Conservation (phyloP, 371 early-diverging fungal genomes). For the Rhizopus delemar region DNA sequence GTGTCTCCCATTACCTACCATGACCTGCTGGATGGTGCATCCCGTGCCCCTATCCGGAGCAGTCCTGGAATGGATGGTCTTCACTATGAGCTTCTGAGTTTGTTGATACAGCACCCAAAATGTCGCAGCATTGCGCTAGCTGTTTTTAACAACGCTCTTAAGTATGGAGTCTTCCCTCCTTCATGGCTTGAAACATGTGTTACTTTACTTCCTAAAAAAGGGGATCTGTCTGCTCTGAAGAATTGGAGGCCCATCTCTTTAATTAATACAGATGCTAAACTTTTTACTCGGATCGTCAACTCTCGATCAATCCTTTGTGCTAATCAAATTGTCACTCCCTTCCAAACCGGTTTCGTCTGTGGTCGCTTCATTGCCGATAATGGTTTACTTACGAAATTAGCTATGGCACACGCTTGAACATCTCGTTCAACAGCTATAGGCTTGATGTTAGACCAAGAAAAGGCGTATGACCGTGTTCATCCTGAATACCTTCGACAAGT, state of each 20-base stretch:
- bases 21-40: too few species aligned
- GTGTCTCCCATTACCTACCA: too few species aligned
- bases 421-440: neutral
- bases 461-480: too few species aligned
- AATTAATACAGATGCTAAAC: too few species aligned
- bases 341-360: slow-evolving; percentile 17
- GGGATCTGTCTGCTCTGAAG: neutral
- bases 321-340: neutral
- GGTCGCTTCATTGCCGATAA: slow-evolving; percentile 13
- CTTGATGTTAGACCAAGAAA: too few species aligned
- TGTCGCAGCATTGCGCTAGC: neutral
- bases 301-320: too few species aligned
- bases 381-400: neutral
- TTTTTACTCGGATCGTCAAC: too few species aligned
- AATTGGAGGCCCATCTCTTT: slow-evolving; percentile 12
- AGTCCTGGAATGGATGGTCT: slow-evolving; percentile 23
- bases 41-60: slow-evolving; percentile 8
- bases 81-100: slow-evolving; percentile 9
- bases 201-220: slow-evolving; percentile 9
- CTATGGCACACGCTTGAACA: slow-evolving; percentile 4
- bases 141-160: slow-evolving; percentile 7
- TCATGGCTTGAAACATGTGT: slow-evolving; percentile 4
- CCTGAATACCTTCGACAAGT: too few species aligned
- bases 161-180: neutral
- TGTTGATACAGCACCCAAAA: slow-evolving; percentile 10